Evolutionary conservation across 306 rosid species (phyloP).

Genomic region (Sophora flavescens): DNA sequence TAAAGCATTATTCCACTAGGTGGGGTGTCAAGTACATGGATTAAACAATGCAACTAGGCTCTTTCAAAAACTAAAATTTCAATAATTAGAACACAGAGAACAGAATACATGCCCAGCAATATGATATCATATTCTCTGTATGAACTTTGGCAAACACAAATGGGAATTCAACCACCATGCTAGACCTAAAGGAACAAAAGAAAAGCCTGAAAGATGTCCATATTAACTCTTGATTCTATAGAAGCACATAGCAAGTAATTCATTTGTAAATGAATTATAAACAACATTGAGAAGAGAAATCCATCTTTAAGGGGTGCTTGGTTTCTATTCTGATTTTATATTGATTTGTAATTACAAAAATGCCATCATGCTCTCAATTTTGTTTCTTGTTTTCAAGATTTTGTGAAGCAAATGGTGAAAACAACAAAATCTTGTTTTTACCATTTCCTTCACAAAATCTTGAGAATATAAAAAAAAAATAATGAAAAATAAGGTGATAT

Average conservation of each 20-base stretch:
- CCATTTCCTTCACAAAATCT: too few relatives aligned
- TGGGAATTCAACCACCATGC: constrained; percentile 23
- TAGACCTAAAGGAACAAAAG: background rate
- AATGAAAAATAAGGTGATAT: too few relatives aligned
- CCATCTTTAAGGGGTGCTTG: background rate
- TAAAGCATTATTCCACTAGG: constrained; percentile 3
- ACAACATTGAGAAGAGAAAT: background rate
- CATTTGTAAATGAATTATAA: background rate
- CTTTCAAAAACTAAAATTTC: constrained; percentile 25
- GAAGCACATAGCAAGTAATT: constrained; percentile 7
- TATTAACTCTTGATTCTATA: constrained; percentile 15
- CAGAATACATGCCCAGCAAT: constrained; percentile 7
- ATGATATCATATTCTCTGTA: constrained; percentile 18
- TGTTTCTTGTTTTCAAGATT: too few relatives aligned
- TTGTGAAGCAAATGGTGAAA: too few relatives aligned
- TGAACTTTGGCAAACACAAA: constrained; percentile 14
- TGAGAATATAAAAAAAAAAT: too few relatives aligned
- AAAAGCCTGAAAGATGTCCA: background rate
- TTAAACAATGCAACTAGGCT: background rate
- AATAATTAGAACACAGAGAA: constrained; percentile 4
- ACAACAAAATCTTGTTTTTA: too few relatives aligned
- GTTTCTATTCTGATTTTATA: too few relatives aligned
- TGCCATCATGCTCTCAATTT: too few relatives aligned
- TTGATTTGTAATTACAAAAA: too few relatives aligned
- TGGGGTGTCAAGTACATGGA: background rate